Conservation (phyloP, 768 basidiomycete genomes). For the Phanerochaete carnosa region DNA sequence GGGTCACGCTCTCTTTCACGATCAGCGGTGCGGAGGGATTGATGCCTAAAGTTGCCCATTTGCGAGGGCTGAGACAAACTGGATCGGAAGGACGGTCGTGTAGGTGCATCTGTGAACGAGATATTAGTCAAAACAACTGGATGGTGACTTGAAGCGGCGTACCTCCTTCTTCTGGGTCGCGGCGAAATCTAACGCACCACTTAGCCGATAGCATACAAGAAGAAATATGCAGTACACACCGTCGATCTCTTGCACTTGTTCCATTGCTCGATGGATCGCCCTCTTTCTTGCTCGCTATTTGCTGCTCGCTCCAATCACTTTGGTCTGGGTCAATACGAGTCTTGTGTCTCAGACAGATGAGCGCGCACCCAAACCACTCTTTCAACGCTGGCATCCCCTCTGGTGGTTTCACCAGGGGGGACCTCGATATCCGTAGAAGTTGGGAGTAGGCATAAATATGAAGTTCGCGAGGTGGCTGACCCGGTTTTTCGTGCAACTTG, state of each 20-base stretch:
- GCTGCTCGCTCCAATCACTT: constrained; percentile 57
- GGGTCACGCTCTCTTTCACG: constrained; percentile 38
- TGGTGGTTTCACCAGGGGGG: constrained; percentile 72
- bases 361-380: constrained; percentile 83
- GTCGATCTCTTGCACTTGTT: constrained; percentile 59
- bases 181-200: constrained; percentile 54
- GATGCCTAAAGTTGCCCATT: constrained; percentile 93
- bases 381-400: constrained; percentile 77
- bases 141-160: constrained; percentile 14
- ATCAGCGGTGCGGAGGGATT: constrained; percentile 69
- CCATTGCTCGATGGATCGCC: constrained; percentile 50
- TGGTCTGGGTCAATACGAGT: constrained; percentile 14
- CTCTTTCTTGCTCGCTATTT: constrained; percentile 62
- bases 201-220: constrained; percentile 11
- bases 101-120: constrained; percentile 39
- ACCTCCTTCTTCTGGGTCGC: constrained; percentile 77
- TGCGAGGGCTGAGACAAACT: constrained; percentile 79
- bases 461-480: constrained; percentile 40
- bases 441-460: constrained; percentile 69
- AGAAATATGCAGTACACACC: constrained; percentile 39
- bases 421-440: constrained; percentile 64
- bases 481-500: constrained; percentile 27
- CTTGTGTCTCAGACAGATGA: constrained; percentile 3
- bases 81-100: constrained; percentile 69
- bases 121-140: not conserved